Percentiles rank a stretch among this genome's conserved stretches.
These are phyloP conservation scores for Nicotiana tomentosiformis DNA, from an alignment of 257 asterid genomes.

Conservation along the genomic window DNA sequence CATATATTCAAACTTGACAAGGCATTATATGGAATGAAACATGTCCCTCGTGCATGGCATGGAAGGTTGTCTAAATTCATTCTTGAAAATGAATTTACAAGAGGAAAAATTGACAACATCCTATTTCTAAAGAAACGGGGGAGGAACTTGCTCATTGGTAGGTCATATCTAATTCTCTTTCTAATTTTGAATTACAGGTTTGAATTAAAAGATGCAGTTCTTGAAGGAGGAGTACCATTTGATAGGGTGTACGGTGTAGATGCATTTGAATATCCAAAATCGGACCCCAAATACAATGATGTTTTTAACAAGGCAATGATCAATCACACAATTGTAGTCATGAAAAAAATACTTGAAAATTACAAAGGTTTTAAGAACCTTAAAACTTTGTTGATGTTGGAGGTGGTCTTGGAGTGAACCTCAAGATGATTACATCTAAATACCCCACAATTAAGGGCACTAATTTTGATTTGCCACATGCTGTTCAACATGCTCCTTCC, in stretches of 20 bases:
- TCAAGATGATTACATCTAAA: conserved; percentile 26
- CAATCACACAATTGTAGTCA: conserved; percentile 13
- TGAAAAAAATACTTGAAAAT: conserved; percentile 21
- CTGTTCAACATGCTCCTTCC: conserved; percentile 31
- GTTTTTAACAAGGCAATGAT: conserved; percentile 34
- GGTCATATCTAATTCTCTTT: background rate
- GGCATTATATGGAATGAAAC: no score
- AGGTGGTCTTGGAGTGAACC: conserved; percentile 38
- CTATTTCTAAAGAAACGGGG: no score
- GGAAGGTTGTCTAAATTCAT: no score
- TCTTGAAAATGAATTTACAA: no score
- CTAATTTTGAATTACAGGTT: conserved; percentile 15
- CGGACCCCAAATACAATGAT: conserved; percentile 18
- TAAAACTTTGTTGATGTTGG: conserved; percentile 31
- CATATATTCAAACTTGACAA: no score
- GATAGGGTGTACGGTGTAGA: conserved; percentile 27
- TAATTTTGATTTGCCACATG: conserved; percentile 38
- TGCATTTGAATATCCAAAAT: conserved; percentile 22
- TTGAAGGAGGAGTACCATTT: conserved; percentile 34
- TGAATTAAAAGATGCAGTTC: conserved; percentile 25
- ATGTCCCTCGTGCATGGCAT: no score
- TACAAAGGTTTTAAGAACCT: conserved; percentile 35
- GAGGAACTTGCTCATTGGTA: no score
- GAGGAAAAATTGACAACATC: no score
- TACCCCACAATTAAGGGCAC: conserved; percentile 29